A percentile compares a stretch with the other conserved stretches of the same genome.
Evolutionary conservation across 2,329 filamentous ascomycete species (phyloP).

Genomic region (Metarhizium robertsii): DNA sequence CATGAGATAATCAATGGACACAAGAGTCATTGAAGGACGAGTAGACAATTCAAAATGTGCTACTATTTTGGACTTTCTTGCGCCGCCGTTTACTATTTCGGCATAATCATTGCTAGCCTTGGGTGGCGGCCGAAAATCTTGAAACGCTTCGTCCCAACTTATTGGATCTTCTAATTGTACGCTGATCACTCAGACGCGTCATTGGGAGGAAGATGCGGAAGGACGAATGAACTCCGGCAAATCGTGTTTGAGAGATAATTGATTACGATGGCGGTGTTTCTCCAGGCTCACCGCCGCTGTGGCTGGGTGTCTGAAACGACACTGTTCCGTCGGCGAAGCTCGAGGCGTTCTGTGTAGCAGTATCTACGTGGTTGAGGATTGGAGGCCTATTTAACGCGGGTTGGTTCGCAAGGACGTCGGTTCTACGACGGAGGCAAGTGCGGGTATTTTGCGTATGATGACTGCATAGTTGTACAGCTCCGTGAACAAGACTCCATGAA

Average conservation of each 20-base stretch:
- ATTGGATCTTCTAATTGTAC: not conserved
- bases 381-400: too few relatives aligned
- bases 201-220: too few relatives aligned
- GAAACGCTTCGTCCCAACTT: not conserved
- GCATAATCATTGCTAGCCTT: not conserved
- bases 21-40: too few relatives aligned
- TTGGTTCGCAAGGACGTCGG: too few relatives aligned
- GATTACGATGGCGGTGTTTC: not conserved
- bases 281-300: not conserved
- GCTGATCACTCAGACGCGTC: not conserved
- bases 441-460: too few relatives aligned
- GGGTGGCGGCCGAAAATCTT: not conserved
- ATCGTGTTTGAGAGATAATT: not conserved
- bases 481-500: too few relatives aligned
- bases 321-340: not conserved
- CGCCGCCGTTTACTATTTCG: too few relatives aligned
- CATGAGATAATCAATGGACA: too few relatives aligned
- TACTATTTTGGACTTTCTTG: too few relatives aligned
- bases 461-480: too few relatives aligned
- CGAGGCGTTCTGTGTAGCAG: not conserved
- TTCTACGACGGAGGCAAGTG: too few relatives aligned
- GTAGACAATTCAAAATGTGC: too few relatives aligned
- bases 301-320: not conserved
- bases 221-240: not conserved
- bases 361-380: not conserved